These are phyloP conservation scores for Hemisphaericaspora nanyangensis DNA, from an alignment of 805 yeast species.

Conservation along the genomic window DNA sequence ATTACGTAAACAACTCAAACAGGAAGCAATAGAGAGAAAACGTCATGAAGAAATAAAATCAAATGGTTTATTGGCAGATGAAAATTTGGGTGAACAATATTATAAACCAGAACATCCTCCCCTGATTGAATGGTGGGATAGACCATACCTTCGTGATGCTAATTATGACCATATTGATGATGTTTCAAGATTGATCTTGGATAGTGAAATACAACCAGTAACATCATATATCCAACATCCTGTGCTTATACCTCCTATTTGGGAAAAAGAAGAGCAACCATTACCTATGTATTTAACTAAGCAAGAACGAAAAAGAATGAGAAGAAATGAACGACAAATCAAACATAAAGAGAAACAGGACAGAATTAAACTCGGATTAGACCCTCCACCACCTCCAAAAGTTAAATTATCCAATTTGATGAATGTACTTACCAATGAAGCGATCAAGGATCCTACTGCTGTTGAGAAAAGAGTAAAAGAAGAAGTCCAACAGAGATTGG, in stretches of 20 bases:
- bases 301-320: conserved; percentile 66
- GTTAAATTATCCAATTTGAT: conserved; percentile 79
- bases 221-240: conserved; percentile 83
- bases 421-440: conserved; percentile 81
- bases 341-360: conserved; percentile 71
- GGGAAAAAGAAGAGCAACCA: conserved; percentile 42
- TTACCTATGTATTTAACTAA: conserved; percentile 64
- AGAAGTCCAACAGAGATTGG: conserved; percentile 62
- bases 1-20: conserved; percentile 38
- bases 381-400: conserved; percentile 87
- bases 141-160: conserved; percentile 43
- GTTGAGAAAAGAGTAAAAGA: conserved; percentile 68
- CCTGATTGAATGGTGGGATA: conserved; percentile 86
- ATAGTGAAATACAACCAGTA: conserved; percentile 46
- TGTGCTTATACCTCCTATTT: conserved; percentile 55
- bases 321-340: conserved; percentile 65
- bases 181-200: conserved; percentile 22
- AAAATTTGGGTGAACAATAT: conserved; percentile 50
- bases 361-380: conserved; percentile 72
- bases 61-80: conserved; percentile 50
- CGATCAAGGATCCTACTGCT: conserved; percentile 83
- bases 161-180: conserved; percentile 34
- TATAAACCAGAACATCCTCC: conserved; percentile 56
- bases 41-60: conserved; percentile 26
- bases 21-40: conserved; percentile 21